Base-by-base conservation (phyloP, 2,329 filamentous ascomycete species). In the Ophiostoma novo-ulmi region DNA sequence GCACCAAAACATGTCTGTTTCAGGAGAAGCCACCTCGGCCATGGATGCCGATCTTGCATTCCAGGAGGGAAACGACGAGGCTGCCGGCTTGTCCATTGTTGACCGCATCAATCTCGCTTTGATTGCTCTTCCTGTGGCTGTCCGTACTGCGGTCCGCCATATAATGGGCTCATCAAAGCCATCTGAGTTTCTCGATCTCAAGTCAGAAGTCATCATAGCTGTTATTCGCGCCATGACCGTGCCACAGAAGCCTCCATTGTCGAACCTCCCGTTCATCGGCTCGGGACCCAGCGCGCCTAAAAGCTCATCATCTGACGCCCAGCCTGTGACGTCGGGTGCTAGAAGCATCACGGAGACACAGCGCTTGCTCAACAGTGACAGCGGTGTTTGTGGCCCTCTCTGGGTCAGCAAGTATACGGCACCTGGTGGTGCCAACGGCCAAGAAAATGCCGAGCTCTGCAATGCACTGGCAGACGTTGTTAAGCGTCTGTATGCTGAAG, bases 391-490 rank as follows among this genome's bases (percentile, higher is more conserved):
- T 77, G 93, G 93, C 3, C 87, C 86, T 64, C 88, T 95, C 74
- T 97, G 94, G 94, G 84, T 97, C 35, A 89, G 89, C 75, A 90
- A 87, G 70, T 89, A 91, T 61, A 86, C 85, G 0, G 81, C 92
- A 20, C 85, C 87, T 0, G 80, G 81, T 2, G 90, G 89, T 0
- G 82, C 86, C 71, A 86, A 71, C 11, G 71, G 70, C 5, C 73
- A 82, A 77, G 86, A 74, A 20, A 72, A 70, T 11, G 73, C 82
- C 77, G 84, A 77, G 75, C 85, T 89, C 17, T 80, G 85, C n/a
- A 83, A 89, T 63, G 82, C 84, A 1, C 76, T 93, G 36, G 80
- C 93, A 64, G 81, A 87, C 35, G 82, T 81, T 0, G 77, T 91
- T 78, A 82, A 81, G 68, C 79, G 80, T 1, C 70, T 71, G 64